Evolutionary conservation across 2,329 filamentous ascomycete genomes (phyloP).

Genomic region (Fusarium caatingaense): DNA sequence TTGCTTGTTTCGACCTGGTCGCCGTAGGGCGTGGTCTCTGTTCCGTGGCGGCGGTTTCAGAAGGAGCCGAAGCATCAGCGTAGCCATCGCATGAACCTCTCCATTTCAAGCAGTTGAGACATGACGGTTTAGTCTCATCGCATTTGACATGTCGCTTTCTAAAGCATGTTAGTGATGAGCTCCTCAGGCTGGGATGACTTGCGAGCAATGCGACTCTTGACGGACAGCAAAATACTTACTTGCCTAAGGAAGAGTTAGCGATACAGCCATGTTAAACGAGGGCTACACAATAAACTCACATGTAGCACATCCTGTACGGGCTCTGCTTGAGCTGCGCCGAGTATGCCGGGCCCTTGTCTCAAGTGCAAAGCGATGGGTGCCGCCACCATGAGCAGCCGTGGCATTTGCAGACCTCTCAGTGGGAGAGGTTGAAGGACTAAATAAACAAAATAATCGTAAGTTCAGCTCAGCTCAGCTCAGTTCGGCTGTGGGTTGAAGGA

Average conservation of each 20-base stretch:
- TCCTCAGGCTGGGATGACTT: neutral
- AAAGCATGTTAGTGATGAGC: constrained; percentile 17
- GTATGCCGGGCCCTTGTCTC: constrained; percentile 53
- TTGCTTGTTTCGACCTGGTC: constrained; percentile 15
- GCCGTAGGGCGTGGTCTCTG: constrained; percentile 15
- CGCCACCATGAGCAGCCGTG: constrained; percentile 42
- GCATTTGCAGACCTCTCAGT: constrained; percentile 33
- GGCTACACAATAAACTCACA: constrained; percentile 46
- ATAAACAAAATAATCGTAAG: neutral
- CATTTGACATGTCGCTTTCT: constrained; percentile 58
- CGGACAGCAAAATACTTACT: constrained; percentile 44
- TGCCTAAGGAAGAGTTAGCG: constrained; percentile 44
- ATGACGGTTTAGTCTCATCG: constrained; percentile 56
- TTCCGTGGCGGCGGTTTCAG: constrained; percentile 11
- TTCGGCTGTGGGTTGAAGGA: neutral
- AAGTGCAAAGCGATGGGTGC: constrained; percentile 54
- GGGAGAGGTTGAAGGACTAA: constrained; percentile 28
- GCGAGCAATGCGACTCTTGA: neutral
- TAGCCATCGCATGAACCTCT: constrained; percentile 55
- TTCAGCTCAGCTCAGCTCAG: constrained; percentile 22
- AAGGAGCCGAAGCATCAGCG: constrained; percentile 29
- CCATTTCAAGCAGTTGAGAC: constrained; percentile 57
- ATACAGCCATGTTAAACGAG: neutral
- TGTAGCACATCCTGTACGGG: constrained; percentile 53
- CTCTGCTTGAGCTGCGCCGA: constrained; percentile 53